A percentile compares a stretch with the other conserved stretches of the same genome.
These are phyloP conservation scores for Castanea sativa DNA, from an alignment of 306 rosid species.

Conservation along the genomic window DNA sequence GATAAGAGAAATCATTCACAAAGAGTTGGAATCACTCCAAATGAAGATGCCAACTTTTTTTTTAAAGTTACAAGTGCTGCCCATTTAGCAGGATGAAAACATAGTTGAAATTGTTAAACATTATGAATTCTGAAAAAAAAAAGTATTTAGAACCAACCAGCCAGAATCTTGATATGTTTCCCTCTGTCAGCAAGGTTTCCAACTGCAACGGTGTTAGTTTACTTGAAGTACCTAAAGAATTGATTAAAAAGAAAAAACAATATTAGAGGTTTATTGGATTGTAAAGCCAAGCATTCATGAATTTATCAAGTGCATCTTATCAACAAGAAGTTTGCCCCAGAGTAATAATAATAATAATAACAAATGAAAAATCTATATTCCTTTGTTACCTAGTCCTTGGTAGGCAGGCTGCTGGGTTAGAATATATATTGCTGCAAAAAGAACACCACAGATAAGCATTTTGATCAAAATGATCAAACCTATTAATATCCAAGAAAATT, in stretches of 20 bases:
- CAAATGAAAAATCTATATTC: constrained; percentile 14
- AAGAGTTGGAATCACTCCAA: neutral
- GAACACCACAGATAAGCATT: constrained; percentile 16
- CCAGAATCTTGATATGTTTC: constrained; percentile 73
- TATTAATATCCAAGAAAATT: constrained; percentile 2
- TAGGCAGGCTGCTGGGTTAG: constrained; percentile 77
- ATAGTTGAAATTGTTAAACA: constrained; percentile 1
- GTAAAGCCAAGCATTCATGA: constrained; percentile 4
- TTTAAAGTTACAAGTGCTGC: neutral
- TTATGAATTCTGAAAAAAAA: constrained; percentile 6
- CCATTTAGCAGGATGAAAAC: constrained; percentile 10
- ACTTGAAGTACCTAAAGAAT: constrained; percentile 51
- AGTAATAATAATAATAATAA: neutral
- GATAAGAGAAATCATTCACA: neutral
- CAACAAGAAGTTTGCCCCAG: neutral
- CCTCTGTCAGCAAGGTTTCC: constrained; percentile 86
- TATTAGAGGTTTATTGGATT: constrained; percentile 20
- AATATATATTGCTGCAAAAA: constrained; percentile 62
- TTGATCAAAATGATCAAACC: constrained; percentile 14
- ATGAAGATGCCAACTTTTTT: neutral
- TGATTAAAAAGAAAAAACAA: constrained; percentile 6
- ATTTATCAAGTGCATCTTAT: neutral
- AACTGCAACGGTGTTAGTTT: constrained; percentile 87
- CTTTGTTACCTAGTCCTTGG: constrained; percentile 62
- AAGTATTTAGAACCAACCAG: constrained; percentile 56